These are phyloP conservation scores for Botrytis byssoidea DNA, from an alignment of 2,329 filamentous ascomycete species.

Conservation along the genomic window DNA sequence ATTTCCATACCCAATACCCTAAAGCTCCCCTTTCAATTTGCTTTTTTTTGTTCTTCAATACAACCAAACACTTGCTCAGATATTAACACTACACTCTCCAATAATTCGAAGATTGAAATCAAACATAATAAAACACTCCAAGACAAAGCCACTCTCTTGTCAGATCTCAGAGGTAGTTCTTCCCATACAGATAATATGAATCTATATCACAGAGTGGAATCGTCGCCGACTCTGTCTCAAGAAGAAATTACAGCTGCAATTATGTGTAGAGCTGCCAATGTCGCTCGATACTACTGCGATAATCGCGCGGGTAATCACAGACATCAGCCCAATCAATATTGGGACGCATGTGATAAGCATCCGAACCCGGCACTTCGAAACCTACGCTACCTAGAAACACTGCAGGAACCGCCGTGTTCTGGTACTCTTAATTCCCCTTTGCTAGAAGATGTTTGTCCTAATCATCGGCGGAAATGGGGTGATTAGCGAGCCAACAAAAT, in stretches of 20 bases:
- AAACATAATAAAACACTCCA: neutral
- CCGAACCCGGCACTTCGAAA: neutral
- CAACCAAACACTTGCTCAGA: neutral
- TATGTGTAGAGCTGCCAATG: neutral
- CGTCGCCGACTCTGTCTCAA: neutral
- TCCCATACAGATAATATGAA: neutral
- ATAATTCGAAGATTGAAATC: neutral
- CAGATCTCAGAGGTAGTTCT: neutral
- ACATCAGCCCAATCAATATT: accelerated
- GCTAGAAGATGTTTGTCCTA: neutral
- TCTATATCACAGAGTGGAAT: neutral
- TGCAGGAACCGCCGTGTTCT: accelerated
- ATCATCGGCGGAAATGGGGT: too few relatives aligned
- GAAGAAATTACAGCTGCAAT: neutral
- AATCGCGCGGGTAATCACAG: accelerated
- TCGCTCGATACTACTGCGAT: neutral
- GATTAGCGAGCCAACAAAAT: too few relatives aligned
- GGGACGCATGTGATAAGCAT: neutral
- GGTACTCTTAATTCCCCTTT: neutral
- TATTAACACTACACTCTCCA: neutral
- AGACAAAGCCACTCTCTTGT: neutral
- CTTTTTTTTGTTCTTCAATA: neutral
- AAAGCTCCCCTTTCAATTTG: neutral
- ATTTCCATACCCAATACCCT: neutral
- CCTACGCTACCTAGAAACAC: neutral